Percentiles rank a stretch among this genome's conserved stretches.
phyloP scores from a whole-genome alignment of 371 early-diverging fungal genomes.

The Lichtheimia ramosa region DNA sequence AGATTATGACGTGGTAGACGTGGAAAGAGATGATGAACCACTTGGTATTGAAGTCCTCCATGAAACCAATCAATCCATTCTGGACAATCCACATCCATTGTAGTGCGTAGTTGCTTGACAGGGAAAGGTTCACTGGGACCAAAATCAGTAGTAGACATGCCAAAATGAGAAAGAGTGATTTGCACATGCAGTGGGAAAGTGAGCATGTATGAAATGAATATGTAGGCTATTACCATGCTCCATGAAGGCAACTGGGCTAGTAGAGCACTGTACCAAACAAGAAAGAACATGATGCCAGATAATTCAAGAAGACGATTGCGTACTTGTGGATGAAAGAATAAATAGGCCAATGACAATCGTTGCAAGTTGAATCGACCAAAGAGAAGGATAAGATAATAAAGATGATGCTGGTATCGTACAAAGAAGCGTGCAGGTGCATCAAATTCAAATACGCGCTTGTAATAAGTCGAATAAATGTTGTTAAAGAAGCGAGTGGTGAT shows the following conservation, averaged over 20 bases:
- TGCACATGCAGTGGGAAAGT: constrained; percentile 92
- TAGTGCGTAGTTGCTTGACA: constrained; percentile 85
- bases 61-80: constrained; percentile 96
- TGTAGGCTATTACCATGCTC: constrained; percentile 61
- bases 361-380: constrained; percentile 95
- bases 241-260: constrained; percentile 71
- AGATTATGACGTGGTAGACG: constrained; percentile 90
- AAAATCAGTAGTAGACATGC: constrained; percentile 86
- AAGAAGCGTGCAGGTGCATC: constrained; percentile 76
- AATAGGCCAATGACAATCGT: constrained; percentile 68
- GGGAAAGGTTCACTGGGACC: constrained; percentile 79
- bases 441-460: constrained; percentile 79
- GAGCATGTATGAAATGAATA: constrained; percentile 78
- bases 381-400: constrained; percentile 83
- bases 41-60: constrained; percentile 95
- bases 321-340: constrained; percentile 60
- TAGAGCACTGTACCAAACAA: constrained; percentile 76
- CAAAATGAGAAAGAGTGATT: constrained; percentile 95
- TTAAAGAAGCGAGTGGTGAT: constrained; percentile 79
- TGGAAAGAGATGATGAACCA: constrained; percentile 95
- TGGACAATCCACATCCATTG: constrained; percentile 97
- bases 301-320: constrained; percentile 78
- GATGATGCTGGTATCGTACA: constrained; percentile 79
- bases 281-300: constrained; percentile 69
- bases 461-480: constrained; percentile 90